Evolutionary conservation across 306 rosid species (phyloP), one percentile per base, ranked within the genome.

Genomic region (Lupinus albus): DNA sequence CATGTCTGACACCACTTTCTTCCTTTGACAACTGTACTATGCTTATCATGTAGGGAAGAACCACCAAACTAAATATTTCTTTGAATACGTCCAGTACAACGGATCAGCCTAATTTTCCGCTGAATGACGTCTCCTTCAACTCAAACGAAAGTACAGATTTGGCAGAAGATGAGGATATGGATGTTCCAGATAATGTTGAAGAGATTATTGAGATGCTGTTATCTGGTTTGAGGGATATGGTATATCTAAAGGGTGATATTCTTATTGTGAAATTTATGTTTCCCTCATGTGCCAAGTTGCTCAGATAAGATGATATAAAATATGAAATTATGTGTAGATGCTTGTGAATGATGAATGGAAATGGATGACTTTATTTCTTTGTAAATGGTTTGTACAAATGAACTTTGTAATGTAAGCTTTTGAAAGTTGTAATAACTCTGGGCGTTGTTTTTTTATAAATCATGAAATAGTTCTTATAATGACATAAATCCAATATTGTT

Each of bases 171-270:
- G 98, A 90, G 76, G 96, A 86, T 65, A 86, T 90, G 88, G 99
- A 88, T 64, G 88, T 93, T 76, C 96, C 97, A 55, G 99, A 88
- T 77, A 70, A 86, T 54, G 80, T 93, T 57, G 98, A 93, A 82
- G 98, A 93, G 88, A 93, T 93, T 69, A 88, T 93, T 80, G 98
- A 93, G 87, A 84, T 83, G 88, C 67, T 89, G 77, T 85, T 93
- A 38, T 82, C 86, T 63, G 98, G 98, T 67, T 78, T 93, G 86
- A 84, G 83, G 86, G 97, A 93, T 73, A 88, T 89, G 91, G 98
- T 93, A 86, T 79, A 91, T 81, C 65, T 44, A 64, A 72, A 67
- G 83, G 83, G 79, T 79, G 82, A 78, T 83, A 74, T 68, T 57
- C 59, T 67, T 75, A 7, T 78, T 51, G 71, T 63, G 60, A 78